A percentile compares a stretch with the other conserved stretches of the same genome.
These are phyloP conservation scores for Nitzschia sp. DNA, from an alignment of 108 stramenopile genomes.

Conservation along the genomic window DNA sequence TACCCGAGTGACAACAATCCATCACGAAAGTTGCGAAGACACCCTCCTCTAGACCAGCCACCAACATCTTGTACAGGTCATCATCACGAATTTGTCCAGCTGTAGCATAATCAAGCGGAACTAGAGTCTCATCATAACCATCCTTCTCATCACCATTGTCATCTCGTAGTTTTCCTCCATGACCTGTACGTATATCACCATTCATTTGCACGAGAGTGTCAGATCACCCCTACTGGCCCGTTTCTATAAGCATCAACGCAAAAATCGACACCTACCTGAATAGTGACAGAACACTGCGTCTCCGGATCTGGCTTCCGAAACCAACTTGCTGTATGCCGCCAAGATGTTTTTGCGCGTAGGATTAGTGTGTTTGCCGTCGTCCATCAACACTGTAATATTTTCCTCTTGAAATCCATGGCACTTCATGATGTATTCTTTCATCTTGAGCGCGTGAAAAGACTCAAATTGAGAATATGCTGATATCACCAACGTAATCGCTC, in stretches of 20 bases:
- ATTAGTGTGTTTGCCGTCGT: conserved; percentile 68
- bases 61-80: conserved; percentile 67
- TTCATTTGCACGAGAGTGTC: background rate
- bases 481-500: background rate
- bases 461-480: background rate
- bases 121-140: conserved; percentile 83
- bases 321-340: conserved; percentile 61
- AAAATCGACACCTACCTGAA: conserved; percentile 30
- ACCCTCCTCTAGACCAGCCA: conserved; percentile 67
- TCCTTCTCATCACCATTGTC: conserved; percentile 57
- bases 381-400: conserved; percentile 75
- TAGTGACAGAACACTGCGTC: conserved; percentile 74
- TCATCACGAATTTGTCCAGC: conserved; percentile 82
- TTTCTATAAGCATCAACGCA: too few relatives aligned
- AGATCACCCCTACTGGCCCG: background rate
- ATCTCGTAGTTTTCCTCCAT: conserved; percentile 77
- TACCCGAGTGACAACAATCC: conserved; percentile 91
- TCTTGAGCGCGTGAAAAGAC: conserved; percentile 16
- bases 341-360: conserved; percentile 78
- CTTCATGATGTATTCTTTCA: conserved; percentile 85
- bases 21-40: conserved; percentile 60
- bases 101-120: conserved; percentile 71
- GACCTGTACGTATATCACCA: conserved; percentile 47
- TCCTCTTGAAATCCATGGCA: conserved; percentile 77
- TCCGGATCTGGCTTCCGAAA: conserved; percentile 45